These are phyloP conservation scores for Pyropia haitanensis DNA, from an alignment of 23 red algal species.

Conservation along the genomic window DNA sequence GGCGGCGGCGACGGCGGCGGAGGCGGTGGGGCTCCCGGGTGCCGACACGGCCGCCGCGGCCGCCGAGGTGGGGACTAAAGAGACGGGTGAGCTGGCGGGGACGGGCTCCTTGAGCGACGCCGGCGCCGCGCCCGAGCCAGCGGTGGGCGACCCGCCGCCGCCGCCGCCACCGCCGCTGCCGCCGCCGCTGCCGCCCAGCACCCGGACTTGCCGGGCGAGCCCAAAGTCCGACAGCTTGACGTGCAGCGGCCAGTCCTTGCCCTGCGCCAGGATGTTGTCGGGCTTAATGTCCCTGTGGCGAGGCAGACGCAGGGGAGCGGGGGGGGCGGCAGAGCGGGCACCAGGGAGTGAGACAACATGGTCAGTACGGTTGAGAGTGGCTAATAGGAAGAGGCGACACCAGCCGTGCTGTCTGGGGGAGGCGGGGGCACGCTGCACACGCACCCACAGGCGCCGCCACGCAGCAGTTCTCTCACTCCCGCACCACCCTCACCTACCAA, in stretches of 20 bases:
- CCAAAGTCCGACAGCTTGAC: conserved; percentile 83
- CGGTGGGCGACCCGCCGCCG: no score
- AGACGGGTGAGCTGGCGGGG: no score
- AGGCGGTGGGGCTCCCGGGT: neutral
- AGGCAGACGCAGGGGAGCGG: neutral
- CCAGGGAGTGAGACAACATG: neutral
- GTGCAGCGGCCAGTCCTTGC: conserved; percentile 26
- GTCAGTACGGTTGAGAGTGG: neutral
- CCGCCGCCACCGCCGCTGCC: no score
- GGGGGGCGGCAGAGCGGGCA: neutral
- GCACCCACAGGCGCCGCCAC: neutral
- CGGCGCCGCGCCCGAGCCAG: no score
- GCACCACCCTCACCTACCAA: no score
- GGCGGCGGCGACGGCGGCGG: conserved; percentile 21
- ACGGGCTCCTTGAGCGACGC: no score
- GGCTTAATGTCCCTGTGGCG: conserved; percentile 40
- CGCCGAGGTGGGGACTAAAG: no score
- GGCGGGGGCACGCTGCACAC: neutral
- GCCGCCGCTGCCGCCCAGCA: no score
- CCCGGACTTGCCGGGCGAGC: conserved; percentile 18
- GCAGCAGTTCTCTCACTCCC: conserved; percentile 44
- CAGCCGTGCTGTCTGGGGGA: neutral
- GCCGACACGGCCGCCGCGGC: neutral
- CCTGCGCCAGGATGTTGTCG: conserved; percentile 59
- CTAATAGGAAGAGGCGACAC: neutral